Base-by-base conservation (phyloP, 2,329 filamentous ascomycete species). In the Pseudonectria foliicola region DNA sequence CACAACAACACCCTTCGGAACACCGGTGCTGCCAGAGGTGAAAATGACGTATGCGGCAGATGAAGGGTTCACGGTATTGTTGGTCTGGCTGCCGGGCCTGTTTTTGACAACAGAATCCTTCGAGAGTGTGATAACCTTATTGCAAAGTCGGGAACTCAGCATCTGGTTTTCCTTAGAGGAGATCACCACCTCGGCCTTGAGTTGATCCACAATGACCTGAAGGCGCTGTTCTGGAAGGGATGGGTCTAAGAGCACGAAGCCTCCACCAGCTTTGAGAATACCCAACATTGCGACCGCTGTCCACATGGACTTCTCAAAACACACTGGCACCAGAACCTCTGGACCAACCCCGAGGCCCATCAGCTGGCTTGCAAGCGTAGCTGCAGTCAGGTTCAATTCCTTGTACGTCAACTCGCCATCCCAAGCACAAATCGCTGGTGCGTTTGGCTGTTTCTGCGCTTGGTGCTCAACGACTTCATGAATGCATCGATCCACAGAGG, bases 201-300 rank as follows among this genome's bases (percentile, higher is more conserved):
- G 36, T 6, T 42, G 48, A 3, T 23, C 8, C 1, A 44, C 29
- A 3, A 50, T 25, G n/a, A 42, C 39, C 4, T 25, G 33, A 16
- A 47, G 37, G 4, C 48, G 42, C 0, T 47, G 38, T 0, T 56
- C 56, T 0, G 66, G 64, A 29, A 62, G 44, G 7, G 55, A 52
- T 8, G 62, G 56, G 13, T 67, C 62, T 0, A 67, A 32, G 0
- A 59, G 55, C 8, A 48, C 45, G 35, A 53, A 58, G 0, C 52
- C 49, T 0, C 31, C 54, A 2, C 61, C 61, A 12, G 59, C 53
- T 29, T 61, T 62, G 24, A 64, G 38, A 1, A 63, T 52, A 2
- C 48, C 59, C 10, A 65, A 37, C 37, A 59, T 56, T 0, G 56
- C 53, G 4, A 63, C 46, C n/a, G 36, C 23, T 1, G 35, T 32